A percentile compares a stretch with the other conserved stretches of the same genome.
These are phyloP conservation scores for Haplosporangium gracile DNA, from an alignment of 192 early-diverging fungal genomes.

Conservation along the genomic window DNA sequence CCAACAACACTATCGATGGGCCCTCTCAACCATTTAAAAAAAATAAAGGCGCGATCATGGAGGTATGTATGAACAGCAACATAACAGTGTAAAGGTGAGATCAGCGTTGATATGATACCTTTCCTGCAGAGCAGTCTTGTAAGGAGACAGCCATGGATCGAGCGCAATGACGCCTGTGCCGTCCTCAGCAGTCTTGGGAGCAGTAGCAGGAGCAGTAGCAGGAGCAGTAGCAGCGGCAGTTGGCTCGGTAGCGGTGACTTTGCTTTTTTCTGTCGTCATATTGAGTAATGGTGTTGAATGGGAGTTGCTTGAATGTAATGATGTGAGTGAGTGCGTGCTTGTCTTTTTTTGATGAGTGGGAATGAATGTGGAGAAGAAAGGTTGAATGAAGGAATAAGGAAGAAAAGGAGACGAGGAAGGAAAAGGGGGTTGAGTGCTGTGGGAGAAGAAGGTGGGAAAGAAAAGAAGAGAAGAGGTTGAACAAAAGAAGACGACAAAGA, in stretches of 20 bases:
- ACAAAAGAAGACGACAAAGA: background rate
- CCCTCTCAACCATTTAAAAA: background rate
- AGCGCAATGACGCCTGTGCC: slow-evolving; percentile 75
- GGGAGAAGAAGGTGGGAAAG: background rate
- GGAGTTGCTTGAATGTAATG: background rate
- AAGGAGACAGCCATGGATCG: slow-evolving; percentile 87
- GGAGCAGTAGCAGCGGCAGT: background rate
- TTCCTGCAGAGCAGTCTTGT: slow-evolving; percentile 68
- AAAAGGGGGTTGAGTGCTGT: background rate
- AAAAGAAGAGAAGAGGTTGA: background rate
- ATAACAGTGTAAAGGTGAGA: background rate
- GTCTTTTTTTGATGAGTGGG: background rate
- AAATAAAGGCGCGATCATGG: background rate
- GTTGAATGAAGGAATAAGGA: background rate
- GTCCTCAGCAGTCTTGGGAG: slow-evolving; percentile 42
- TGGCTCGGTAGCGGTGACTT: background rate
- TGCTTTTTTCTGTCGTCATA: background rate
- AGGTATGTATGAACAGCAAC: background rate
- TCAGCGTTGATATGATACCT: slow-evolving; percentile 58
- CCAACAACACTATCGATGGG: background rate
- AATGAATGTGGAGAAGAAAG: background rate
- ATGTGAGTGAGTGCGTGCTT: background rate
- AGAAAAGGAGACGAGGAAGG: background rate
- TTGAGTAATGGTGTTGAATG: background rate
- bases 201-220: background rate